Conservation (phyloP, 805 yeast species). For the Metschnikowia cubensis region DNA sequence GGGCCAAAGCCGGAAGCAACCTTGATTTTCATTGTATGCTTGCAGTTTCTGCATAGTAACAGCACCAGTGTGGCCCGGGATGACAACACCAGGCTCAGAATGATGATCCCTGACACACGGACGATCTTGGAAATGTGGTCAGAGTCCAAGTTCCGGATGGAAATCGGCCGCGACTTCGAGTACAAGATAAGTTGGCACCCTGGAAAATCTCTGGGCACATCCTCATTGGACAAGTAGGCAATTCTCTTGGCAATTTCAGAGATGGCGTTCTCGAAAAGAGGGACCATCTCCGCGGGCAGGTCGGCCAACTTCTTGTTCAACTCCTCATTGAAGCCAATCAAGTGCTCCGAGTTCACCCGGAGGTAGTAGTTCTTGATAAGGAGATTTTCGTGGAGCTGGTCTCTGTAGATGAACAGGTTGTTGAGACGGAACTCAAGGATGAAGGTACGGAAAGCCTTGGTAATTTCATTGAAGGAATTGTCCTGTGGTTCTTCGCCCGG, state of each 20-base stretch:
- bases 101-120: slow-evolving; percentile 87
- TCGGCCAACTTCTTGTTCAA: slow-evolving; percentile 78
- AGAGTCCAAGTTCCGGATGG: slow-evolving; percentile 80
- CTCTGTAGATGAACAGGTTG: slow-evolving; percentile 81
- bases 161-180: slow-evolving; percentile 65
- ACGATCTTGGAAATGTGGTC: slow-evolving; percentile 87
- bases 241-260: slow-evolving; percentile 82
- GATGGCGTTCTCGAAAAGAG: slow-evolving; percentile 76
- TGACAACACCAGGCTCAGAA: slow-evolving; percentile 81
- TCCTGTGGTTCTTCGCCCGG: slow-evolving; percentile 76
- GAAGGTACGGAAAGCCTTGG: slow-evolving; percentile 75
- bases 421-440: slow-evolving; percentile 81
- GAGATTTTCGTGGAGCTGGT: slow-evolving; percentile 83
- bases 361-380: slow-evolving; percentile 70
- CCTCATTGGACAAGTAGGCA: slow-evolving; percentile 50
- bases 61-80: slow-evolving; percentile 85
- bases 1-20: slow-evolving; percentile 69
- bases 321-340: slow-evolving; percentile 85
- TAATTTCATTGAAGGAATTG: slow-evolving; percentile 62
- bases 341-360: slow-evolving; percentile 75
- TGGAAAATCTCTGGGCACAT: slow-evolving; percentile 58
- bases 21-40: slow-evolving; percentile 66
- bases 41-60: slow-evolving; percentile 82
- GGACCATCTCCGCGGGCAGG: slow-evolving; percentile 84
- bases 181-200: slow-evolving; percentile 75